Percentiles rank a stretch among this genome's conserved stretches.
Evolutionary conservation across 2,329 filamentous ascomycete species (phyloP).

Genomic region (Calonectria hongkongensis): DNA sequence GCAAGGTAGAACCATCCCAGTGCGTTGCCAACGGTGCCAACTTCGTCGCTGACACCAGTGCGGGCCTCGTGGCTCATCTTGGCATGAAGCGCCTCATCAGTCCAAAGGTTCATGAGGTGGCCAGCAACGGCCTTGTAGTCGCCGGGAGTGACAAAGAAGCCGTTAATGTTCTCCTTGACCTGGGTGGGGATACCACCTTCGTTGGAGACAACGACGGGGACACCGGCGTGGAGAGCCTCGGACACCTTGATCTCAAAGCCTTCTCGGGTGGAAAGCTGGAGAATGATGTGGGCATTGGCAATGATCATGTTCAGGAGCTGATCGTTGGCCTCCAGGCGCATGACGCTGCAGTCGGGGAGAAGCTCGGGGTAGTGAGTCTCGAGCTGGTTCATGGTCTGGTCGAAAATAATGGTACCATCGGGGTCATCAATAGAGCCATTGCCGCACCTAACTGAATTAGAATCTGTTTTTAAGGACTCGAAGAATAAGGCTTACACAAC

Average conservation of each 20-base stretch:
- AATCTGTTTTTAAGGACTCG: no score
- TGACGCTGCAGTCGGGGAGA: constrained; percentile 80
- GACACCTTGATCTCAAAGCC: constrained; percentile 93
- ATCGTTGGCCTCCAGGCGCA: constrained; percentile 85
- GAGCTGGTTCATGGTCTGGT: constrained; percentile 81
- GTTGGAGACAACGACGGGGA: constrained; percentile 84
- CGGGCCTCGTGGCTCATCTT: constrained; percentile 80
- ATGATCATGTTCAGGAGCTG: constrained; percentile 87
- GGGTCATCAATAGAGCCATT: constrained; percentile 89
- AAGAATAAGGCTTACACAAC: constrained; percentile 71
- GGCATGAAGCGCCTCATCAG: constrained; percentile 77
- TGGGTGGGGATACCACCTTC: constrained; percentile 89
- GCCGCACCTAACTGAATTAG: constrained; percentile 70
- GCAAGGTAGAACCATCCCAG: constrained; percentile 87
- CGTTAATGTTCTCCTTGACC: constrained; percentile 81
- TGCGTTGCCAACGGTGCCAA: constrained; percentile 87
- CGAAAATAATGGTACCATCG: constrained; percentile 82
- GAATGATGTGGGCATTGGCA: constrained; percentile 81
- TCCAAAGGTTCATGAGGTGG: constrained; percentile 80
- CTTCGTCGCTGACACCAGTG: constrained; percentile 84
- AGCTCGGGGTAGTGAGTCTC: constrained; percentile 78
- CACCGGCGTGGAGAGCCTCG: constrained; percentile 87
- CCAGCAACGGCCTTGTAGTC: constrained; percentile 82
- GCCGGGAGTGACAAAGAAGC: constrained; percentile 83
- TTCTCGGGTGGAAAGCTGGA: constrained; percentile 88